A percentile compares a stretch with the other conserved stretches of the same genome.
Evolutionary conservation across 2,329 filamentous ascomycete genomes (phyloP).

Genomic region (Tolypocladium tropicale): DNA sequence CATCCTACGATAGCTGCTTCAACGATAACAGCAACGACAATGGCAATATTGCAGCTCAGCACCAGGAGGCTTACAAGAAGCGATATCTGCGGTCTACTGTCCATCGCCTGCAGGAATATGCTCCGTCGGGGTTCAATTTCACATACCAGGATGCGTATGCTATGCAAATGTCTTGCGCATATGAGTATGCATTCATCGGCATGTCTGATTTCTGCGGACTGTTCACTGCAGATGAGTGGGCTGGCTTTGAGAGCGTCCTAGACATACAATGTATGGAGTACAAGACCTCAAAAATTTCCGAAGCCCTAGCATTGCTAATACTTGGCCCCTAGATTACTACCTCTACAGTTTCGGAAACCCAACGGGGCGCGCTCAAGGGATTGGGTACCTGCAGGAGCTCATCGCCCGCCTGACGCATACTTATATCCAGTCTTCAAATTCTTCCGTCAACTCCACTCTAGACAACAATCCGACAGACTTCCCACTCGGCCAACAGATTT

Average conservation of each 20-base stretch:
- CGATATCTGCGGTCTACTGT: conserved; percentile 34
- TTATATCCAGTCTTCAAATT: conserved; percentile 47
- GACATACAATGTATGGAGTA: conserved; percentile 37
- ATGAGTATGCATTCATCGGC: conserved; percentile 40
- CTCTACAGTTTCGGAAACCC: conserved; percentile 69
- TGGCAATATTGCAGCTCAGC: conserved; percentile 26
- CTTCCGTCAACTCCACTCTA: conserved; percentile 57
- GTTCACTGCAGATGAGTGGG: conserved; percentile 60
- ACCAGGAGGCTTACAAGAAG: conserved; percentile 31
- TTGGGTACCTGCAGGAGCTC: conserved; percentile 72
- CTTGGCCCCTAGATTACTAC: conserved; percentile 45
- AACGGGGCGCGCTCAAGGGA: conserved; percentile 65
- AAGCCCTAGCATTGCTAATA: not conserved
- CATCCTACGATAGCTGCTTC: conserved; percentile 25
- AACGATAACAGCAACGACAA: conserved; percentile 24
- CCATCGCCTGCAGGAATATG: conserved; percentile 32
- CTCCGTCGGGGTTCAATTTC: conserved; percentile 35
- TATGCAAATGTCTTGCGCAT: conserved; percentile 43
- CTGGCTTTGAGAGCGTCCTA: conserved; percentile 46
- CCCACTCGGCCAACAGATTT: conserved; percentile 52
- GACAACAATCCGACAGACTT: conserved; percentile 55
- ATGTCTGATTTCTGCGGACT: conserved; percentile 54
- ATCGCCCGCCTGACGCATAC: conserved; percentile 65
- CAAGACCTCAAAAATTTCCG: not conserved
- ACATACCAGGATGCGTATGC: conserved; percentile 39